Percentiles rank a stretch among this genome's conserved stretches.
Conservation (phyloP, 768 basidiomycete genomes). For the Kwoniella heveanensis region DNA sequence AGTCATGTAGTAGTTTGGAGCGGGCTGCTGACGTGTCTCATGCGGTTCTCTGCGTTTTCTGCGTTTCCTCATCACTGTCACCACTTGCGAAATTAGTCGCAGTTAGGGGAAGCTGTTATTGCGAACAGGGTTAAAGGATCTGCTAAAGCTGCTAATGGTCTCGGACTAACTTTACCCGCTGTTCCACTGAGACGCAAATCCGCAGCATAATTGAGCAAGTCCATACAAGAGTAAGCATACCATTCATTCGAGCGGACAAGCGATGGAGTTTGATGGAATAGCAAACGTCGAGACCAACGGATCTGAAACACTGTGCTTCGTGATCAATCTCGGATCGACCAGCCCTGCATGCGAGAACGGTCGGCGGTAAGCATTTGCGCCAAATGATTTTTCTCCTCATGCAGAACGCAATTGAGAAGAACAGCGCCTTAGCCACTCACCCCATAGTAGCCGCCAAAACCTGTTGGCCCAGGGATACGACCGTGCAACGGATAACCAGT, state of each 20-base stretch:
- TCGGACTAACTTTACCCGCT: slow-evolving; percentile 1
- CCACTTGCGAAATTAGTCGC: no score
- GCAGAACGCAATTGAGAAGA: background rate
- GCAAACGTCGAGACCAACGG: no score
- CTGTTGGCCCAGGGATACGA: slow-evolving; percentile 37
- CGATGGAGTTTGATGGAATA: no score
- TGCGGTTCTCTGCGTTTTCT: no score
- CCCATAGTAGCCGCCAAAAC: slow-evolving; percentile 46
- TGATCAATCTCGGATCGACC: background rate
- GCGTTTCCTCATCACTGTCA: no score
- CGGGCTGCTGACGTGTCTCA: background rate
- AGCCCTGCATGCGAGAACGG: background rate
- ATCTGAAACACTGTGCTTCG: no score
- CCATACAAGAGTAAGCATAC: no score
- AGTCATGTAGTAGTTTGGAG: no score
- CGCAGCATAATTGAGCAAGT: no score
- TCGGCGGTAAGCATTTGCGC: no score
- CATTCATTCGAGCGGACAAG: background rate
- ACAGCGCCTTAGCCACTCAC: slow-evolving; percentile 26
- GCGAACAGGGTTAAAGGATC: background rate
- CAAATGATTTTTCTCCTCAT: no score
- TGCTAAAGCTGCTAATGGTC: background rate
- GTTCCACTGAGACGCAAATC: background rate
- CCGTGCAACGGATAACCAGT: slow-evolving; percentile 41
- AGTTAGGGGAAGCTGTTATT: background rate